These are phyloP conservation scores for Malassezia vespertilionis DNA, from an alignment of 1,284 basidiomycete genomes.

Conservation along the genomic window DNA sequence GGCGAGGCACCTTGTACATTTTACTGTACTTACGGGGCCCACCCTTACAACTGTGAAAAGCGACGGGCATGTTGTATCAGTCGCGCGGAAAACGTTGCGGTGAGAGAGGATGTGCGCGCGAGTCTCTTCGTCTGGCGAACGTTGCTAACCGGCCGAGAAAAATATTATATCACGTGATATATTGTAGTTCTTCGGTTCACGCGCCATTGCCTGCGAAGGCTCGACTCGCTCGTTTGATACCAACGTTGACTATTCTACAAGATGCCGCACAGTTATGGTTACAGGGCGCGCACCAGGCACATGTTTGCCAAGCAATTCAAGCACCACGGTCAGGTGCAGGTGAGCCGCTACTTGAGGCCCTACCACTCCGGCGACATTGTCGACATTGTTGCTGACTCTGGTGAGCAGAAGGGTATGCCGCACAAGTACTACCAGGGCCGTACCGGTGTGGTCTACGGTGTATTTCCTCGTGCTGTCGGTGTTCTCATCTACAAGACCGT, in stretches of 20 bases:
- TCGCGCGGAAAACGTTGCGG: slow-evolving; percentile 5
- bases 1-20: slow-evolving; percentile 67
- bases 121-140: slow-evolving; percentile 8
- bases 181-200: slow-evolving; percentile 11
- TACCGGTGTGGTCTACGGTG: slow-evolving; percentile 97
- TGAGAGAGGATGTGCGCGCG: slow-evolving; percentile 1
- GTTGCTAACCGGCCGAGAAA: slow-evolving; percentile 7
- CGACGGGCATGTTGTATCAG: slow-evolving; percentile 19
- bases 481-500: slow-evolving; percentile 98
- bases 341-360: slow-evolving; percentile 84
- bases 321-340: slow-evolving; percentile 82
- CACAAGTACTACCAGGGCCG: slow-evolving; percentile 71
- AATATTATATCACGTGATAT: slow-evolving; percentile 14
- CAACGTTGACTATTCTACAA: slow-evolving; percentile 13
- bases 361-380: slow-evolving; percentile 97
- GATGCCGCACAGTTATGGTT: slow-evolving; percentile 99
- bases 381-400: slow-evolving; percentile 98
- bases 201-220: background rate
- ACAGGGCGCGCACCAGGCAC: slow-evolving; percentile 97
- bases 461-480: slow-evolving; percentile 72
- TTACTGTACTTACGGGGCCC: slow-evolving; percentile 46
- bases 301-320: slow-evolving; percentile 60
- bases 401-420: slow-evolving; percentile 99
- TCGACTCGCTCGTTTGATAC: slow-evolving; percentile 1
- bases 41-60: slow-evolving; percentile 40